Evolutionary conservation across 2,329 filamentous ascomycete species (phyloP), one percentile per base, ranked within the genome.

Genomic region (Achaetomium macrosporum): DNA sequence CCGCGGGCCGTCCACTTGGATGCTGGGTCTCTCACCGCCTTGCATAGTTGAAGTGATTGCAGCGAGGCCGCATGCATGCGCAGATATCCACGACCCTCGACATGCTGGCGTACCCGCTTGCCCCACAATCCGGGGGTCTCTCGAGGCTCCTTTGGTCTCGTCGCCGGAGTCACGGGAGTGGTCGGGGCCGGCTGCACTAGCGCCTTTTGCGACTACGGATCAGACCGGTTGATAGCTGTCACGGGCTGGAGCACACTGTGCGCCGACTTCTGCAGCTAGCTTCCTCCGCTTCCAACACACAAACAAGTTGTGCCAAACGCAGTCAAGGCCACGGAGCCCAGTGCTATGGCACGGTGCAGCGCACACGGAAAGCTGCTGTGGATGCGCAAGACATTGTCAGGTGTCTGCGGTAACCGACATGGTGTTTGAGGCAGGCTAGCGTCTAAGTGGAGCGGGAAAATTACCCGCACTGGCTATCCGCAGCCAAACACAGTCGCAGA

Each of bases 41-140:
- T 54, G 51, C 48, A 20, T 12, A 8, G 43, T 45, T 29, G 25
- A 39, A 37, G 52, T 54, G 54, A 52, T 51, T 56, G 56, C 54
- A 56, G 49, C 47, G 19, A 20, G 40, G 40, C 53, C 55, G 50
- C 57, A 57, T 59, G 55, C 55, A 51, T 19, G 33, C 45, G 45
- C 50, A 54, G 42, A 49, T 44, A 49, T 48, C 53, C 56, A 53
- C 47, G 48, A 37, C 42, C 48, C 48, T 43, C 42, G 51, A 45
- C 47, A 13, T 47, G 53, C 50, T 56, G 33, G 47, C 44, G 39
- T 42, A 36, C 41, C 50, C 45, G 43, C 39, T 13, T 40, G 42
- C 20, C 35, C 33, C 36, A 13, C 39, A 37, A 31, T 31, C 20
- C 50, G 19, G 50, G 47, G 49, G 45, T 39, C 41, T 39, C 41